A percentile compares a stretch with the other conserved stretches of the same genome.
These are phyloP conservation scores for Nephelium lappaceum DNA, from an alignment of 345 rosid genomes.

Conservation along the genomic window DNA sequence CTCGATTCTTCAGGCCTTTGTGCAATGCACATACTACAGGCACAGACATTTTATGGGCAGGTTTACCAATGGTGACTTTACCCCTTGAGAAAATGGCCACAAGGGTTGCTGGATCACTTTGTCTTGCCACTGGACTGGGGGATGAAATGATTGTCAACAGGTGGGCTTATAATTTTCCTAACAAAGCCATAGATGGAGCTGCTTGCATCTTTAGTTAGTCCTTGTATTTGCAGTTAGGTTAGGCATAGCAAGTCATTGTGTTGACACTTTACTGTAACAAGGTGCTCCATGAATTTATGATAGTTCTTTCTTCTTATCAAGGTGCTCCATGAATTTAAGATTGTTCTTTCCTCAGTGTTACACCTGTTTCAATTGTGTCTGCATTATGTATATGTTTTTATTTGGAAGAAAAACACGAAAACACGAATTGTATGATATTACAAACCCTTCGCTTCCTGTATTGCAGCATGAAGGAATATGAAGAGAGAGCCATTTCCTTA, in stretches of 20 bases:
- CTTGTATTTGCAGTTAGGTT: neutral
- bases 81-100: conserved; percentile 99
- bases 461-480: conserved; percentile 85
- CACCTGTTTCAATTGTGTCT: neutral
- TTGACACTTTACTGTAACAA: neutral
- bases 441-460: neutral
- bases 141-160: conserved; percentile 96
- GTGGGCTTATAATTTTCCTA: conserved; percentile 32
- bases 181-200: neutral
- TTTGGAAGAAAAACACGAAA: neutral
- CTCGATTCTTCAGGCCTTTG: conserved; percentile 58
- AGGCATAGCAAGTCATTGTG: neutral
- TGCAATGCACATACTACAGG: conserved; percentile 99
- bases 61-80: conserved; percentile 94
- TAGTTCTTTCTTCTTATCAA: neutral
- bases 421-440: neutral
- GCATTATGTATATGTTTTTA: too few species aligned
- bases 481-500: conserved; percentile 83
- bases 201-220: neutral
- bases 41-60: conserved; percentile 98
- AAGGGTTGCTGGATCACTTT: conserved; percentile 97
- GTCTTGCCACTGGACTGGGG: conserved; percentile 95
- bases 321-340: neutral
- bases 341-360: neutral
- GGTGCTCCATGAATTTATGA: neutral